Percentiles rank a stretch among this genome's conserved stretches.
Conservation (phyloP, 2,329 filamentous ascomycete species). For the Epicoccum nigrum region DNA sequence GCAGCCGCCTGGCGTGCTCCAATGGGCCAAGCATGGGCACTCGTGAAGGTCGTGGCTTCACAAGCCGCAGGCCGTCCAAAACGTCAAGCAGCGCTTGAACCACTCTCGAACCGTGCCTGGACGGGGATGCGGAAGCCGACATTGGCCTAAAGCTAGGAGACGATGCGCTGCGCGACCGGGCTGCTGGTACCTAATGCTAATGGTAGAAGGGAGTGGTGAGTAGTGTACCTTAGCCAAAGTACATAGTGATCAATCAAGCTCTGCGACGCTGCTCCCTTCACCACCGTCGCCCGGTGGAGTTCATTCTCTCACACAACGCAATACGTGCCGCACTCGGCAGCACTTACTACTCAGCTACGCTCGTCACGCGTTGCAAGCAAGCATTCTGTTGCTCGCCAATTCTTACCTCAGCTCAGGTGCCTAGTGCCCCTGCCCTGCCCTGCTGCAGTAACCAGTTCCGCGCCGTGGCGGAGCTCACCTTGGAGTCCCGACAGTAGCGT, state of each 20-base stretch:
- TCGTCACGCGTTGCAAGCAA: background rate
- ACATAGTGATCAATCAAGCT: constrained; percentile 2
- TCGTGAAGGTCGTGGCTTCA: constrained; percentile 9
- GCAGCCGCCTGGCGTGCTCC: background rate
- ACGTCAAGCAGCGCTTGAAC: constrained; percentile 13
- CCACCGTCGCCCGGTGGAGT: constrained; percentile 21
- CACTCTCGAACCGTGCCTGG: constrained; percentile 8
- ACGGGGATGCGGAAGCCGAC: constrained; percentile 19
- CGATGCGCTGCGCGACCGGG: constrained; percentile 10
- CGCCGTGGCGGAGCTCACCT: constrained; percentile 4
- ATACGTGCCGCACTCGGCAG: constrained; percentile 3
- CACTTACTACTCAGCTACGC: background rate
- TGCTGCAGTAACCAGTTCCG: no score
- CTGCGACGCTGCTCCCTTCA: constrained; percentile 27
- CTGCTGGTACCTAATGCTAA: no score
- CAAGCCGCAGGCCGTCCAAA: constrained; percentile 3
- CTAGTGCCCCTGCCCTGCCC: background rate
- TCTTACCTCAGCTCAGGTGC: no score
- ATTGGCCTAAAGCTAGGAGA: constrained; percentile 10
- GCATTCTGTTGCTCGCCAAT: constrained; percentile 7
- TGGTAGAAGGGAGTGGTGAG: no score
- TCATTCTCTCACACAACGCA: background rate
- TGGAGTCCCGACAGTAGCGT: constrained; percentile 2
- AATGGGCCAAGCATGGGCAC: constrained; percentile 2
- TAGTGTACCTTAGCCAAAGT: no score